These are phyloP conservation scores for Gynostemma pentaphyllum DNA, from an alignment of 306 rosid genomes.

Conservation along the genomic window DNA sequence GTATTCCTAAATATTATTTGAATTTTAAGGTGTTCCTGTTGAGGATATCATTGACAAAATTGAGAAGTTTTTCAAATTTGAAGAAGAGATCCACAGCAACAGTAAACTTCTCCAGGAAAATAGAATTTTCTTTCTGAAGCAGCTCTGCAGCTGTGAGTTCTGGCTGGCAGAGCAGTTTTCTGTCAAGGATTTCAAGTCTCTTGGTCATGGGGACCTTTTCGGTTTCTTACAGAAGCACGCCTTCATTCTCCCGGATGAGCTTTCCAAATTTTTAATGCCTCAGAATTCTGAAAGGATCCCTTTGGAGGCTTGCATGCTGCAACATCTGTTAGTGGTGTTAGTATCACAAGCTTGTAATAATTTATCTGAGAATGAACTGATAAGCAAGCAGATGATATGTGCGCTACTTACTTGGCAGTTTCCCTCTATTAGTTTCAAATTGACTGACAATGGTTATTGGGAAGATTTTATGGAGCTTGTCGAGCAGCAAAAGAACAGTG, in stretches of 20 bases:
- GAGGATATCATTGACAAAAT: constrained; percentile 54
- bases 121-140: constrained; percentile 34
- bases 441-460: constrained; percentile 35
- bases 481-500: constrained; percentile 28
- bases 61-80: constrained; percentile 36
- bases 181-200: constrained; percentile 48
- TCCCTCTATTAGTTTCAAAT: constrained; percentile 51
- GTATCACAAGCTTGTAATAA: constrained; percentile 64
- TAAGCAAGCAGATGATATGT: constrained; percentile 41
- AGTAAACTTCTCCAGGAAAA: constrained; percentile 22
- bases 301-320: constrained; percentile 49
- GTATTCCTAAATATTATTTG: neutral
- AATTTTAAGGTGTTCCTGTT: constrained; percentile 42
- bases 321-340: constrained; percentile 45
- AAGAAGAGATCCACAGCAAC: constrained; percentile 20
- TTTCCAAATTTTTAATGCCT: constrained; percentile 30
- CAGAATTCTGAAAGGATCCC: constrained; percentile 27
- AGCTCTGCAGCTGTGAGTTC: constrained; percentile 53
- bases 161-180: constrained; percentile 66
- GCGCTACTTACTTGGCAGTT: constrained; percentile 59
- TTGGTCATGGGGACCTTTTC: constrained; percentile 71
- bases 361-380: constrained; percentile 42
- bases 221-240: constrained; percentile 43
- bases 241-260: constrained; percentile 48
- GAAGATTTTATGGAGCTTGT: constrained; percentile 40